Base-by-base conservation (phyloP, 306 rosid genomes). In the Sicyos edulis region DNA sequence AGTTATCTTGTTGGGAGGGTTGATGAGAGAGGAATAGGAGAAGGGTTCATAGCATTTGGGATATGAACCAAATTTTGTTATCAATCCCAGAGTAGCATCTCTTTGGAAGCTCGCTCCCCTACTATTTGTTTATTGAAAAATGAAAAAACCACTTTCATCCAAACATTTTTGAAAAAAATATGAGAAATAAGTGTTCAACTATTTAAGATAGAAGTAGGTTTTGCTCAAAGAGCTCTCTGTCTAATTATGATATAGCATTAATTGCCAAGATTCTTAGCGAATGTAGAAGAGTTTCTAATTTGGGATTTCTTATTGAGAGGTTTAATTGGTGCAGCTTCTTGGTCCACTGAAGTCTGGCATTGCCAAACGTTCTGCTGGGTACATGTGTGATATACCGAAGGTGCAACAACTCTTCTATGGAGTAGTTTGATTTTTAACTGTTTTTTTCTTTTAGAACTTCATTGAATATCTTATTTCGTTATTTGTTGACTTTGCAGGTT, bases 401-500 rank as follows among this genome's bases (percentile, higher is more conserved):
- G 86, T 84, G 79, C 74, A 72, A 60, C 53, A 70, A 42, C 47
- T 24, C 16, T 16, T 50, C 9, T 2, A 7, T 24, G 58, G 2
- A 1, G 3, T 6, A 22, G 13, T 29, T 24, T 49, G 45, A 49
- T 68, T 74, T 77, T 74, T 75, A 9, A 60, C 56, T 58, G 24
- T 19, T 14, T 47, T 54, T 13, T 70, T 34, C 21, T 7, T 57
- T 67, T 73, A 24, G 44, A 49, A 45, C 17, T 57, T 58, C 62
- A 8, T 51, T 47, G 49, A 21, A 49, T 20, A 15, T 37, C 74
- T 85, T 22, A 76, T 65, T 34, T 44, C 56, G 7, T n/a, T 72
- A 52, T 75, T 71, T 5, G 47, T 70, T 78, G 32, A 3, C 52
- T 74, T n/a, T 85, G 84, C 88, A 88, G 92, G 85, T 71, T 60